phyloP scores from a whole-genome alignment of 2,329 filamentous ascomycete genomes.

The Immersiporthe knoxdaviesiana region DNA sequence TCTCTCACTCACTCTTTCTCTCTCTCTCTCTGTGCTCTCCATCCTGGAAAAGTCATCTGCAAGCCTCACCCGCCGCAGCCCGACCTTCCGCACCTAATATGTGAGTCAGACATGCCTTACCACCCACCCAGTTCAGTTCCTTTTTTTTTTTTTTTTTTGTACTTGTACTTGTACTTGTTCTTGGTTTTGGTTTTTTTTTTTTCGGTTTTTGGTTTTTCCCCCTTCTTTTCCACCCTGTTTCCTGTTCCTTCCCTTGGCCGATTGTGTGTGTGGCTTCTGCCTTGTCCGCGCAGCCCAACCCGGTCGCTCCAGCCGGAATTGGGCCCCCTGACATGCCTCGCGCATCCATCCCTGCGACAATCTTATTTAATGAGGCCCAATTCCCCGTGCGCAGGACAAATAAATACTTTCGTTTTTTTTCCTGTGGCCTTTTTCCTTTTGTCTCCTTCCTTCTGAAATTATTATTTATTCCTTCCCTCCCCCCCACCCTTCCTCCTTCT shows the following conservation, averaged over 20 bases:
- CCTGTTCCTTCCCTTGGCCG: not conserved
- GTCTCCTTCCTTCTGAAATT: not conserved
- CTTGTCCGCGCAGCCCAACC: constrained; percentile 15
- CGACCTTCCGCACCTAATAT: constrained; percentile 26
- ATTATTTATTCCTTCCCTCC: not conserved
- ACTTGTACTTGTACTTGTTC: too few species aligned
- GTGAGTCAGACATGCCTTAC: constrained; percentile 37
- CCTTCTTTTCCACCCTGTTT: not conserved
- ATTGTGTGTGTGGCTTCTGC: constrained; percentile 4
- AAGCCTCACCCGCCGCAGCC: constrained; percentile 30
- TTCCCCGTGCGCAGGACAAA: constrained; percentile 5
- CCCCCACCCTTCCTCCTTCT: too few species aligned
- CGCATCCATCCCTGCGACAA: constrained; percentile 25
- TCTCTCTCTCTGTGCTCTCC: too few species aligned
- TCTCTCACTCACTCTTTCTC: constrained; percentile 22
- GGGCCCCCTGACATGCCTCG: constrained; percentile 17
- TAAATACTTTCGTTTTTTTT: not conserved
- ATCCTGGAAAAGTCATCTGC: constrained; percentile 13
- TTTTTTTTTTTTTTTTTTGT: constrained; percentile 25
- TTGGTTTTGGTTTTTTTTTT: constrained; percentile 21
- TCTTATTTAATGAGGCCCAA: constrained; percentile 27
- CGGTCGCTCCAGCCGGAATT: constrained; percentile 14
- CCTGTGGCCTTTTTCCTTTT: too few species aligned
- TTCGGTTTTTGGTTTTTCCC: constrained; percentile 5
- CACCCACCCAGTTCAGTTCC: constrained; percentile 24